phyloP scores from a whole-genome alignment of 2,329 filamentous ascomycete genomes.

The Lasiodiplodia hormozganensis region DNA sequence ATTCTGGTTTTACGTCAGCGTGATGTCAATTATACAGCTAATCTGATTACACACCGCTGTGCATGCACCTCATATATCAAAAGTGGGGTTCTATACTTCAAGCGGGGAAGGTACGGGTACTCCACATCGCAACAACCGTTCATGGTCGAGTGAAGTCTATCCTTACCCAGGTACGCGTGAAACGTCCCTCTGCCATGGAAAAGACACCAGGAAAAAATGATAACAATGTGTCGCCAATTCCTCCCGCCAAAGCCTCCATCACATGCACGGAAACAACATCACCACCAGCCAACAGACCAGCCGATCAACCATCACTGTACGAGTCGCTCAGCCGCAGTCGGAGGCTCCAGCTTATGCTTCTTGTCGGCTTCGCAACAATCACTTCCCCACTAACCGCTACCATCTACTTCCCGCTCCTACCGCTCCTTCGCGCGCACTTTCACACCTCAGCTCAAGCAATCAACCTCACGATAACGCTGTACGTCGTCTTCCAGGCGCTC shows the following conservation, averaged over 20 bases:
- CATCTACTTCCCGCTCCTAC: neutral
- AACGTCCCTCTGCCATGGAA: neutral
- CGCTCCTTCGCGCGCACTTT: neutral
- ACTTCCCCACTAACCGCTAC: neutral
- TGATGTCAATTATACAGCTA: neutral
- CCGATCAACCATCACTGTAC: neutral
- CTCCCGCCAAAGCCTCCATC: neutral
- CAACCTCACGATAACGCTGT: neutral
- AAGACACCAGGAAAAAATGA: accelerated
- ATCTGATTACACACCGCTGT: neutral
- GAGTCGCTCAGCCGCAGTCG: neutral
- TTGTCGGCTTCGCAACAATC: neutral
- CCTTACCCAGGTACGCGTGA: neutral
- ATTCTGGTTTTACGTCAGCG: neutral
- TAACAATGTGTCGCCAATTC: neutral
- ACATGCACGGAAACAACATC: neutral
- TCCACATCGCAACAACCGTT: neutral
- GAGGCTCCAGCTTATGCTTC: neutral
- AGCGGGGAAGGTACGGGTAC: neutral
- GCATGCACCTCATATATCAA: neutral
- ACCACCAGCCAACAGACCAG: neutral
- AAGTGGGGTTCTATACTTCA: neutral
- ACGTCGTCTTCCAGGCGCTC: neutral
- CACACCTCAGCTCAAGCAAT: neutral
- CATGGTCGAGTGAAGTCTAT: neutral